Evolutionary conservation across 768 basidiomycete genomes (phyloP).

Genomic region (Psilocybe cubensis): DNA sequence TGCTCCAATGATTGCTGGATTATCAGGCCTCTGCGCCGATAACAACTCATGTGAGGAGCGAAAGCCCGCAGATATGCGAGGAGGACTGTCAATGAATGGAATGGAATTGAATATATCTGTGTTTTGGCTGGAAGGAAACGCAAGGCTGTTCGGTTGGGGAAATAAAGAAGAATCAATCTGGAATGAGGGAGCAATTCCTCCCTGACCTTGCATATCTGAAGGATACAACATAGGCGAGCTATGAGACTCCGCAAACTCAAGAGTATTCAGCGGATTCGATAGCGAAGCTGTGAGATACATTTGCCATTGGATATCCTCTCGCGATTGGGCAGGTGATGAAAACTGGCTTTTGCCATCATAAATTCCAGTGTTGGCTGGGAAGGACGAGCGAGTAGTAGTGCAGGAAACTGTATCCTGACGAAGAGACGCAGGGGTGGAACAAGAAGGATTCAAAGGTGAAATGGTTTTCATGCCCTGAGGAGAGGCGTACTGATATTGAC

Average conservation of each 20-base stretch:
- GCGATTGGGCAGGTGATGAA: constrained; percentile 6
- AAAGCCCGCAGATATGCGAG: not conserved
- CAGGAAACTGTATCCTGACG: not conserved
- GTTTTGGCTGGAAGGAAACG: not conserved
- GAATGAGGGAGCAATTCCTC: not conserved
- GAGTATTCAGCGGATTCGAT: constrained; percentile 20
- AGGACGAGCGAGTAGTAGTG: not conserved
- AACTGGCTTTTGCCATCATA: not conserved
- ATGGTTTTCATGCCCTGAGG: not conserved
- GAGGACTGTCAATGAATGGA: not conserved
- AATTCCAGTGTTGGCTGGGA: not conserved
- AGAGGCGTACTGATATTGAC: not conserved
- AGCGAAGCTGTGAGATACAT: constrained; percentile 24
- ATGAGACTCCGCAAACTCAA: constrained; percentile 6
- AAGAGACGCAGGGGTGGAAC: not conserved
- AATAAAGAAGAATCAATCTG: not conserved
- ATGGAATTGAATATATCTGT: not conserved
- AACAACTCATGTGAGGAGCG: not conserved
- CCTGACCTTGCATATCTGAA: not conserved
- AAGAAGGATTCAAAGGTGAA: not conserved
- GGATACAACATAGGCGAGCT: constrained; percentile 1
- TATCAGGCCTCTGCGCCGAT: not conserved
- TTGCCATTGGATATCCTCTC: constrained; percentile 22
- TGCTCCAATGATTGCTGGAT: not conserved
- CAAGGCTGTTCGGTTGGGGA: not conserved